Conservation (phyloP, 331 rosid genomes). For the Pyracantha coccinea region DNA sequence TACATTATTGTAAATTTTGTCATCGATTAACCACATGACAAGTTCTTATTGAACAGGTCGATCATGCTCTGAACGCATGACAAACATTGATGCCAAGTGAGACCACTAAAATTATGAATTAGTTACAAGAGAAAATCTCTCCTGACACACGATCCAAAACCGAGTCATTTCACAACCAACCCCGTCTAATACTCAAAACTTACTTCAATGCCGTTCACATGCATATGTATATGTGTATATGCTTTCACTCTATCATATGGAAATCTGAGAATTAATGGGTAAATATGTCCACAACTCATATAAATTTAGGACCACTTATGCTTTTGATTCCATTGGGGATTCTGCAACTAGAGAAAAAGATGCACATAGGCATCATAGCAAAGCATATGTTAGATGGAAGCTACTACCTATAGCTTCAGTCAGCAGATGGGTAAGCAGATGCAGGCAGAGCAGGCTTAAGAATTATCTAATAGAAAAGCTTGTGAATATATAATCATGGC, state of each 20-base stretch:
- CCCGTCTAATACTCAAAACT: too few species aligned
- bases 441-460: neutral
- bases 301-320: conserved; percentile 31
- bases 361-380: conserved; percentile 21
- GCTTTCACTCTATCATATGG: neutral
- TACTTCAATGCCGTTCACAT: too few species aligned
- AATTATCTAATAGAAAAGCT: conserved; percentile 14
- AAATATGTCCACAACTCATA: neutral
- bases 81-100: too few species aligned
- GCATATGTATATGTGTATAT: neutral
- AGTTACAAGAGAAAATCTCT: too few species aligned
- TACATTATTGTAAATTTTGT: too few species aligned
- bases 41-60: too few species aligned
- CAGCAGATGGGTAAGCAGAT: neutral
- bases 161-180: too few species aligned
- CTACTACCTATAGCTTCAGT: neutral
- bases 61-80: too few species aligned
- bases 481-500: conserved; percentile 49
- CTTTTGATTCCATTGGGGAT: neutral
- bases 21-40: too few species aligned
- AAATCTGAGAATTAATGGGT: neutral
- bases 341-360: conserved; percentile 7
- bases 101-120: too few species aligned
- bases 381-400: conserved; percentile 10
- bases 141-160: too few species aligned